These are phyloP conservation scores for Oenanthe javanica DNA, from an alignment of 140 eudicot genomes.

Conservation along the genomic window DNA sequence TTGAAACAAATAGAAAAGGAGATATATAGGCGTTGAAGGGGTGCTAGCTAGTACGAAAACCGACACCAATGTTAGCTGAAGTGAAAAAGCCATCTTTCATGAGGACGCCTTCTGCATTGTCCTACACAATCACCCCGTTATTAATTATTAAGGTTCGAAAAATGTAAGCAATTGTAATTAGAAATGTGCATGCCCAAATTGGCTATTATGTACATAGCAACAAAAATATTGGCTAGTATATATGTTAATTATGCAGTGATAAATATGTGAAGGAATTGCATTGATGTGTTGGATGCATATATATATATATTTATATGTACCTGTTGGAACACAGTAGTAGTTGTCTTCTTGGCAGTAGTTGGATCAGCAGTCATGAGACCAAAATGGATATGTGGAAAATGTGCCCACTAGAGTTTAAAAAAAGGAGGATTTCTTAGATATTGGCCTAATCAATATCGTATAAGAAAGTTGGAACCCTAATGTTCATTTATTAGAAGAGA, in stretches of 20 bases:
- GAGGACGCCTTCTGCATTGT: slow-evolving; percentile 33
- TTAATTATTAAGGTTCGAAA: neutral
- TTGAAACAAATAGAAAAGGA: neutral
- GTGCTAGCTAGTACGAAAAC: neutral
- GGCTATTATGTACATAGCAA: too few species aligned
- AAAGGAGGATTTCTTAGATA: neutral
- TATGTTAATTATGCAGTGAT: neutral
- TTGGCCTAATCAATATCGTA: neutral
- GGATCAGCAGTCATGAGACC: slow-evolving; percentile 62
- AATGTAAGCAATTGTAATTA: neutral
- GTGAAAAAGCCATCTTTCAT: slow-evolving; percentile 61
- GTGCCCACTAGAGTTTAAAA: slow-evolving; percentile 54
- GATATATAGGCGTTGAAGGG: neutral
- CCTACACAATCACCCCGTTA: slow-evolving; percentile 24
- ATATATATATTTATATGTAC: slow-evolving; percentile 22
- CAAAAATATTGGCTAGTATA: too few species aligned
- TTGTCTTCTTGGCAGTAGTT: slow-evolving; percentile 32
- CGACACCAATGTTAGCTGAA: slow-evolving; percentile 49
- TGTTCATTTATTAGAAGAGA: slow-evolving; percentile 8
- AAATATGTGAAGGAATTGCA: neutral
- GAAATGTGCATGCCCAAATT: neutral
- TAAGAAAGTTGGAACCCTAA: neutral
- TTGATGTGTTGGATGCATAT: neutral
- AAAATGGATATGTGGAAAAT: slow-evolving; percentile 75
- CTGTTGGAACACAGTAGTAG: slow-evolving; percentile 44